phyloP scores from a whole-genome alignment of 768 basidiomycete genomes.

The Mycena chlorophos region DNA sequence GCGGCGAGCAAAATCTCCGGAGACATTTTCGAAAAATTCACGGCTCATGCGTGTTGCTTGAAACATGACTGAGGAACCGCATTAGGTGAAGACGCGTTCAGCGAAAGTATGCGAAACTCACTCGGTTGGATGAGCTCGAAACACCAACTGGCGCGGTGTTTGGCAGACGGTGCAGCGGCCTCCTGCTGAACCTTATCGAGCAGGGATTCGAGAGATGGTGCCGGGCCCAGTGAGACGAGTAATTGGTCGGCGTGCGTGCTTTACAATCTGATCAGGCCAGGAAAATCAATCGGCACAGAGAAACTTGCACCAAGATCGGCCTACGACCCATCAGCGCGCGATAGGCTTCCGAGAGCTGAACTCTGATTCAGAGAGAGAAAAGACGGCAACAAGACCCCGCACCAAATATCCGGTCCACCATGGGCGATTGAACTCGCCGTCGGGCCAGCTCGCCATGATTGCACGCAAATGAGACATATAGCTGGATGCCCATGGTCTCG shows the following conservation, averaged over 20 bases:
- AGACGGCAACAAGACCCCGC: neutral
- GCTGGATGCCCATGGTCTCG: neutral
- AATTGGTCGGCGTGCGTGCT: neutral
- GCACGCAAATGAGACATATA: slow-evolving; percentile 3
- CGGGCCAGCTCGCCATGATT: neutral
- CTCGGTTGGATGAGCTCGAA: neutral
- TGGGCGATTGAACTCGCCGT: neutral
- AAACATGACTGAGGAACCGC: neutral
- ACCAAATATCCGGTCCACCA: neutral
- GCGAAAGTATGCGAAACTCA: neutral
- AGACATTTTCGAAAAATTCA: neutral
- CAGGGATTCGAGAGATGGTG: neutral
- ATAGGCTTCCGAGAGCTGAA: neutral
- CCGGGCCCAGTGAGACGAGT: neutral
- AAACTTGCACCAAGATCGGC: neutral
- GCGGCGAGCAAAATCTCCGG: neutral
- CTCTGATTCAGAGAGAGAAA: neutral
- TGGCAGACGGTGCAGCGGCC: neutral
- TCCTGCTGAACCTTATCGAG: neutral
- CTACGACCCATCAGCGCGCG: neutral
- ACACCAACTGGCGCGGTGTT: neutral
- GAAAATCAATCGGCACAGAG: neutral
- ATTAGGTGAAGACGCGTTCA: neutral
- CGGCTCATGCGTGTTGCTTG: neutral
- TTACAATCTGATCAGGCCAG: neutral